Percentiles rank a stretch among this genome's conserved stretches.
These are phyloP conservation scores for Vanrija pseudolonga DNA, from an alignment of 1,284 basidiomycete genomes.

Conservation along the genomic window DNA sequence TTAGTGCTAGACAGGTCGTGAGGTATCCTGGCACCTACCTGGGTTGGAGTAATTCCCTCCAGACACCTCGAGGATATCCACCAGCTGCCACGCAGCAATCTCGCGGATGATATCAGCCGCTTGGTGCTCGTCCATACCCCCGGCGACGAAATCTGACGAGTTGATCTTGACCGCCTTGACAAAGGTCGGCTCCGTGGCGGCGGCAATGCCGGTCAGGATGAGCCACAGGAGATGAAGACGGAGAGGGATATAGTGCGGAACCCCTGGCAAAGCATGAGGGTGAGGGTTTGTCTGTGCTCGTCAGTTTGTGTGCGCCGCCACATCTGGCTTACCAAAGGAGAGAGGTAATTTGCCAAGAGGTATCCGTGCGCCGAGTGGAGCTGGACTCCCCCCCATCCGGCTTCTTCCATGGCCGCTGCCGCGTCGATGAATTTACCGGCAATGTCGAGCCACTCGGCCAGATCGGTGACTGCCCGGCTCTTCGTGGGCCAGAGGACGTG, in stretches of 20 bases:
- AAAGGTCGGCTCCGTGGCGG: conserved; percentile 60
- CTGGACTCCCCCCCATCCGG: conserved; percentile 86
- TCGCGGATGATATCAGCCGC: conserved; percentile 37
- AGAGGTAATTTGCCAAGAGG: conserved; percentile 79
- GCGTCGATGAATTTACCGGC: conserved; percentile 67
- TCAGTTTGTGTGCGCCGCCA: neutral
- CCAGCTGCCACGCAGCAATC: conserved; percentile 54
- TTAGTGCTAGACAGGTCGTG: conserved; percentile 20
- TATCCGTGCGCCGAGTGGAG: conserved; percentile 89
- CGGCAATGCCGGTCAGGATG: conserved; percentile 62
- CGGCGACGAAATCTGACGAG: conserved; percentile 71
- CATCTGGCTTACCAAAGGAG: conserved; percentile 59
- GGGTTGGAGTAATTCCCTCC: conserved; percentile 45
- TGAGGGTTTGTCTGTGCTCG: conserved; percentile 60
- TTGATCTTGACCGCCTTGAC: conserved; percentile 82
- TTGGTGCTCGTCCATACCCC: conserved; percentile 42
- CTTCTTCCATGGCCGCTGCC: conserved; percentile 61
- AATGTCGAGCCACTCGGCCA: conserved; percentile 55
- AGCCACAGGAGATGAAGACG: conserved; percentile 62
- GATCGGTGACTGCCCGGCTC: conserved; percentile 60
- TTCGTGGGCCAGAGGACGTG: conserved; percentile 58
- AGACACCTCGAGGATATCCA: conserved; percentile 46
- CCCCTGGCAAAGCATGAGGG: conserved; percentile 59
- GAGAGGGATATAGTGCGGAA: conserved; percentile 42
- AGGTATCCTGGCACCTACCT: conserved; percentile 12